Evolutionary conservation across 768 basidiomycete species (phyloP), one percentile per base, ranked within the genome.

Genomic region (Gelatoporia subvermispora): DNA sequence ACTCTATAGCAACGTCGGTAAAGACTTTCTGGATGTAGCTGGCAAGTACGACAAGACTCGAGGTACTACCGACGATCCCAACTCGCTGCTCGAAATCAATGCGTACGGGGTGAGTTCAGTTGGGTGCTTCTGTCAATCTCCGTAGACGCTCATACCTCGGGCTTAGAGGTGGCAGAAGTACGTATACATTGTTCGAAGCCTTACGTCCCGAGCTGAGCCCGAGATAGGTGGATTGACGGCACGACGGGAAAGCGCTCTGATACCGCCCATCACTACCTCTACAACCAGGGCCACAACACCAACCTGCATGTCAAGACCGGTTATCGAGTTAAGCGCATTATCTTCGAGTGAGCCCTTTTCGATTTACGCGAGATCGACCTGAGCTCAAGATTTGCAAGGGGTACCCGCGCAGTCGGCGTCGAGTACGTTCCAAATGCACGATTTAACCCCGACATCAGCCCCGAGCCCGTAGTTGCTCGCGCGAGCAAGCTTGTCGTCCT

Each of bases 211-310:
- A 5, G 15, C 22, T 34, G 34, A 15, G 22, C 44, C 23, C 43
- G 16, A 20, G 20, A 8, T 5, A 86, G 82, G 57, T 86, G 78
- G 57, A 68, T 85, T 16, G 68, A 78, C 49, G 62, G 57, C 2
- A 60, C 63, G 16, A 78, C 72, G 2, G 83, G 84, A 21, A 68
- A 54, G 38, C 76, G 84, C 18, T 82, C 81, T 0, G 82, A 85
- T 56, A 57, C 73, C 0, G 70, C 83, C 5, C 74, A 73, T 16
- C 25, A 61, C 41, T 68, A 67, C 47, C 41, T 75, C 2, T 75
- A 72, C 41, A 65, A 66, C 11, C 59, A 67, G 16, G 51, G 50
- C 0, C 41, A 52, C 8, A 56, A 57, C 4, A 61, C 58, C 13
- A 72, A 71, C 49, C 35, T 75, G 1, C 55, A 59, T 15, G 48